Conservation (phyloP, 2,329 filamentous ascomycete species). For the Byssothecium circinans region DNA sequence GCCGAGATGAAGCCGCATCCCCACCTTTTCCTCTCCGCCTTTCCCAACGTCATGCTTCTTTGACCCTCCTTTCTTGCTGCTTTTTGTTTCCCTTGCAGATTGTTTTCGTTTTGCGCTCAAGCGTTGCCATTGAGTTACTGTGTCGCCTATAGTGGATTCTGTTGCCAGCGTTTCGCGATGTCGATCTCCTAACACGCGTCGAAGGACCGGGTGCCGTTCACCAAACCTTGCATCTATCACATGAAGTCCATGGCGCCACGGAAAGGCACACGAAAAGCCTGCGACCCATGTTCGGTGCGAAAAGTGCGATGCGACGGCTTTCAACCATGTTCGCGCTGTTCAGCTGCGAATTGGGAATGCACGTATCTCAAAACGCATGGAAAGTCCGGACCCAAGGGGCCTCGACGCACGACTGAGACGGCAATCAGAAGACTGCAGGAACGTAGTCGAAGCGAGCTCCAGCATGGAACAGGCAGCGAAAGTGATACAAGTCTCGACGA, state of each 20-base stretch:
- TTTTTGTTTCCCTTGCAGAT: too few species aligned
- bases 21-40: slow-evolving; percentile 29
- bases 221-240: slow-evolving; percentile 10
- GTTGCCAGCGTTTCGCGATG: slow-evolving; percentile 8
- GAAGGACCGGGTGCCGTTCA: slow-evolving; percentile 18
- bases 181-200: slow-evolving; percentile 24
- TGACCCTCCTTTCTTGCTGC: too few species aligned
- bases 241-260: slow-evolving; percentile 30
- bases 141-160: too few species aligned
- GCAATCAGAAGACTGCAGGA: slow-evolving; percentile 38
- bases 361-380: slow-evolving; percentile 42
- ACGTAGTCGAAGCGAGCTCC: slow-evolving; percentile 27
- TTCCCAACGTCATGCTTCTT: slow-evolving; percentile 27
- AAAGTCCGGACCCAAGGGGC: slow-evolving; percentile 41
- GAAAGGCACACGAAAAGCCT: slow-evolving; percentile 40
- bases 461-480: slow-evolving; percentile 27
- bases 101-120: too few species aligned
- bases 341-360: slow-evolving; percentile 40
- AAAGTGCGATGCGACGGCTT: slow-evolving; percentile 41
- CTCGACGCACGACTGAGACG: slow-evolving; percentile 38
- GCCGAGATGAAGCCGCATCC: slow-evolving; percentile 26
- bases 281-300: slow-evolving; percentile 40
- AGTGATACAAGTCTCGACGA: slow-evolving; percentile 38
- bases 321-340: slow-evolving; percentile 37
- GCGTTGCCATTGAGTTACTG: too few species aligned